A percentile compares a stretch with the other conserved stretches of the same genome.
Evolutionary conservation across 331 rosid species (phyloP).

Genomic region (Pyracantha coccinea): DNA sequence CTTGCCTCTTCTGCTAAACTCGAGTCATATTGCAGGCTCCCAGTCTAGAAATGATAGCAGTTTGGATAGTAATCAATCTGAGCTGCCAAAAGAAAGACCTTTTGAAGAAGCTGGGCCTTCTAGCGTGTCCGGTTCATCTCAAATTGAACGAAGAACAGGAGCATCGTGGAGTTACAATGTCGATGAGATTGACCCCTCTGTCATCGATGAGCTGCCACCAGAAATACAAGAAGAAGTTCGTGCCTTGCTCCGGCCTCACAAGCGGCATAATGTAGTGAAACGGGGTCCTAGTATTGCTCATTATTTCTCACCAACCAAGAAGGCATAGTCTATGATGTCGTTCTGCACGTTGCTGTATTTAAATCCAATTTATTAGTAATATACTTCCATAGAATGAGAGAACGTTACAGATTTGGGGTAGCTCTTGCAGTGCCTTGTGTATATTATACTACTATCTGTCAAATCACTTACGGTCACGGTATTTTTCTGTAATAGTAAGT

Average conservation of each 20-base stretch:
- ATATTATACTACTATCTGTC: not conserved
- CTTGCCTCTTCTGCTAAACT: not conserved
- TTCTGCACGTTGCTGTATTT: not conserved
- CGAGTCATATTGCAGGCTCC: slow-evolving; percentile 20
- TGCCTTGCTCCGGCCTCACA: slow-evolving; percentile 58
- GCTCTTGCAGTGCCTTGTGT: not conserved
- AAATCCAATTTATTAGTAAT: not conserved
- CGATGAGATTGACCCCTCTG: slow-evolving; percentile 75
- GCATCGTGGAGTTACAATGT: slow-evolving; percentile 60
- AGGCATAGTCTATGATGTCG: slow-evolving; percentile 15
- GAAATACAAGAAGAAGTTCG: slow-evolving; percentile 71
- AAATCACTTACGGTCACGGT: too few relatives aligned
- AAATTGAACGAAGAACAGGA: slow-evolving; percentile 26
- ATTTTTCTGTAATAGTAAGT: too few relatives aligned
- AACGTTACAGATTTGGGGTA: not conserved
- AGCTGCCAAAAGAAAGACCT: slow-evolving; percentile 15
- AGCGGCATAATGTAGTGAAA: slow-evolving; percentile 44
- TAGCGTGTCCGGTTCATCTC: slow-evolving; percentile 7
- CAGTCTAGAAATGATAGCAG: slow-evolving; percentile 11
- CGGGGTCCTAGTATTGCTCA: slow-evolving; percentile 61
- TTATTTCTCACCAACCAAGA: slow-evolving; percentile 58
- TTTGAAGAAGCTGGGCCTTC: slow-evolving; percentile 23
- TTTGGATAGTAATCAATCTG: slow-evolving; percentile 21
- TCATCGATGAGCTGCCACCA: slow-evolving; percentile 75
- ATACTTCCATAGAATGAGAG: not conserved